phyloP scores from a whole-genome alignment of 1,284 basidiomycete species.

The Rugosomyces carneus region DNA sequence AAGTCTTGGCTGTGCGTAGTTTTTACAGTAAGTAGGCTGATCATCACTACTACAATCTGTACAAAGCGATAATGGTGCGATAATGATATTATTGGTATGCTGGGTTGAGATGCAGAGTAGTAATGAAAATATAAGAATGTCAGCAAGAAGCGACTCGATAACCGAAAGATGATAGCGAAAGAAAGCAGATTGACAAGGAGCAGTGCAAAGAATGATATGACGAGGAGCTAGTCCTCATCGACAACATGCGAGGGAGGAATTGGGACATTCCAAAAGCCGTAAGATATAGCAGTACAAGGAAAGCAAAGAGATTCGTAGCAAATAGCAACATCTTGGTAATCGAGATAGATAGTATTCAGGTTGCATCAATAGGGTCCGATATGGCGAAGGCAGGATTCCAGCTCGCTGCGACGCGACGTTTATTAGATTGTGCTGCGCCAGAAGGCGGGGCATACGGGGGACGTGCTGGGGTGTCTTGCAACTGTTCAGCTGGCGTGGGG shows the following conservation, averaged over 20 bases:
- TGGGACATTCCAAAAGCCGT: constrained; percentile 4
- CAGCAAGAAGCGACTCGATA: constrained; percentile 3
- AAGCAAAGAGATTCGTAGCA: constrained; percentile 6
- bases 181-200: constrained; percentile 12
- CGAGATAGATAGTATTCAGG: constrained; percentile 14
- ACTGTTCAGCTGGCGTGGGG: constrained; percentile 6
- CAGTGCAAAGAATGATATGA: constrained; percentile 10
- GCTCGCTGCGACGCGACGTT: constrained; percentile 46
- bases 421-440: constrained; percentile 41
- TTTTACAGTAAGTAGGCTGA: constrained; percentile 5
- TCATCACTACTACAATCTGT: constrained; percentile 1
- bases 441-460: constrained; percentile 44
- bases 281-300: constrained; percentile 18
- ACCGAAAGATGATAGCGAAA: constrained; percentile 18
- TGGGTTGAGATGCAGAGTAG: constrained; percentile 4
- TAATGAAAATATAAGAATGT: background rate
- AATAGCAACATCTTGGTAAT: background rate
- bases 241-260: background rate
- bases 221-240: constrained; percentile 1
- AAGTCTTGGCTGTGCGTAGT: background rate
- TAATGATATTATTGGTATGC: constrained; percentile 14
- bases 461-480: constrained; percentile 5
- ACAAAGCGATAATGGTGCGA: constrained; percentile 15
- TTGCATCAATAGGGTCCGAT: constrained; percentile 23
- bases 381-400: constrained; percentile 36